Percentiles rank a stretch among this genome's conserved stretches.
Evolutionary conservation across 176 grass and related monocot genomes (phyloP).

Genomic region (Ampelocalamus luodianensis): DNA sequence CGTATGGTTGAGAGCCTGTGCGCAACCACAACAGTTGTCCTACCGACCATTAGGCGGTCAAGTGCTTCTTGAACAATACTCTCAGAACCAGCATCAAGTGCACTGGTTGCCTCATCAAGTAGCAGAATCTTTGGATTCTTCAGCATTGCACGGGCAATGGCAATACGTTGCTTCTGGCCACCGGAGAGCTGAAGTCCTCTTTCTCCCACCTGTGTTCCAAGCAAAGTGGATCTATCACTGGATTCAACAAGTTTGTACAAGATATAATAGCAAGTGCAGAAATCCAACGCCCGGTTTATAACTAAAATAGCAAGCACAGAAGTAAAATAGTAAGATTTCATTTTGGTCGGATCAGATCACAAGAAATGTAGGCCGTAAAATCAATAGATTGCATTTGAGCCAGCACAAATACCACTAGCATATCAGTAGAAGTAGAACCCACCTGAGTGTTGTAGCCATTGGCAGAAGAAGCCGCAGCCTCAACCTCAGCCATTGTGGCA

Average conservation of each 20-base stretch:
- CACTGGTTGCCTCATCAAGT: slow-evolving; percentile 82
- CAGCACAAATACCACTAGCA: not conserved
- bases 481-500: slow-evolving; percentile 72
- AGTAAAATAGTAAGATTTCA: not conserved
- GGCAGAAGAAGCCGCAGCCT: slow-evolving; percentile 69
- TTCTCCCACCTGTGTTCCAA: slow-evolving; percentile 59
- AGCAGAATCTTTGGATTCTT: slow-evolving; percentile 81
- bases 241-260: not conserved
- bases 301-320: not conserved
- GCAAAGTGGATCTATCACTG: not conserved
- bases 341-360: not conserved
- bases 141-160: slow-evolving; percentile 85
- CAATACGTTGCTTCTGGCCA: slow-evolving; percentile 84
- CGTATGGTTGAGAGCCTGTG: slow-evolving; percentile 79
- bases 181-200: slow-evolving; percentile 78
- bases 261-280: not conserved
- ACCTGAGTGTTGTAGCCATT: slow-evolving; percentile 92
- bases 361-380: not conserved
- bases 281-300: not conserved
- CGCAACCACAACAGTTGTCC: slow-evolving; percentile 73
- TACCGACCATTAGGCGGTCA: slow-evolving; percentile 70
- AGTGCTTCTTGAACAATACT: slow-evolving; percentile 85
- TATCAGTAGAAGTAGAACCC: slow-evolving; percentile 20
- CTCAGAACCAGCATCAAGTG: slow-evolving; percentile 76
- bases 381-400: too few relatives aligned